These are phyloP conservation scores for Pythium vanterpoolii DNA, from an alignment of 352 stramenopile genomes.

Conservation along the genomic window DNA sequence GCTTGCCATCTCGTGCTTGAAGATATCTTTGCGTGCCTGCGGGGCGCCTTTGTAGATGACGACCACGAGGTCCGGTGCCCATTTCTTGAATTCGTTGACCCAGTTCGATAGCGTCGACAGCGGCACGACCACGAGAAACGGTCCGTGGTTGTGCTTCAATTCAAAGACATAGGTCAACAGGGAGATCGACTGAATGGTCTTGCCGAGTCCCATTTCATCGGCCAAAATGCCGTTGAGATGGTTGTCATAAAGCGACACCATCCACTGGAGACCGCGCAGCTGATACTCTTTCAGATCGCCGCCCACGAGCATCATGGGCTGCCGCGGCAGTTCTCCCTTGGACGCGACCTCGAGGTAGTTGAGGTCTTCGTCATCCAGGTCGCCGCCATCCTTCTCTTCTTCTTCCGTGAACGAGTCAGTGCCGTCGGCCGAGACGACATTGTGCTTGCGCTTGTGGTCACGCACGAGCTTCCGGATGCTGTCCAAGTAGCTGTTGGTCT, in stretches of 20 bases:
- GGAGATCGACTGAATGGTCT: constrained; percentile 87
- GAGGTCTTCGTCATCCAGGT: constrained; percentile 71
- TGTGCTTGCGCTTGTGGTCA: constrained; percentile 84
- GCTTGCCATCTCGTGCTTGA: constrained; percentile 77
- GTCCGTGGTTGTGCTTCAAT: constrained; percentile 87
- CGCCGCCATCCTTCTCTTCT: constrained; percentile 25
- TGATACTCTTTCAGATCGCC: constrained; percentile 98
- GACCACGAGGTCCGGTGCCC: constrained; percentile 94
- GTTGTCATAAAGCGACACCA: constrained; percentile 98
- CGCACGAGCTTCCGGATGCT: constrained; percentile 93
- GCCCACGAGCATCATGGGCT: constrained; percentile 96
- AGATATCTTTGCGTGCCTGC: constrained; percentile 78
- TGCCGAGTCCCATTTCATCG: constrained; percentile 94
- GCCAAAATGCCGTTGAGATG: constrained; percentile 98
- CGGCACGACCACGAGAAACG: constrained; percentile 98
- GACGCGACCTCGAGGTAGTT: constrained; percentile 85
- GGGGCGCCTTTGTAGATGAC: constrained; percentile 94
- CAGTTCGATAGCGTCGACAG: constrained; percentile 94
- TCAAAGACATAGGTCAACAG: constrained; percentile 82
- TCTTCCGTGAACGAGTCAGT: constrained; percentile 16
- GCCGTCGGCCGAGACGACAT: constrained; percentile 26
- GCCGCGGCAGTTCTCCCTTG: constrained; percentile 81
- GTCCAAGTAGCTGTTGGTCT: constrained; percentile 96
- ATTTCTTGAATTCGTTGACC: constrained; percentile 94
- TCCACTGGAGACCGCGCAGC: constrained; percentile 98